Base-by-base conservation (phyloP, 2,329 filamentous ascomycete genomes). In the Gyromitra esculenta region DNA sequence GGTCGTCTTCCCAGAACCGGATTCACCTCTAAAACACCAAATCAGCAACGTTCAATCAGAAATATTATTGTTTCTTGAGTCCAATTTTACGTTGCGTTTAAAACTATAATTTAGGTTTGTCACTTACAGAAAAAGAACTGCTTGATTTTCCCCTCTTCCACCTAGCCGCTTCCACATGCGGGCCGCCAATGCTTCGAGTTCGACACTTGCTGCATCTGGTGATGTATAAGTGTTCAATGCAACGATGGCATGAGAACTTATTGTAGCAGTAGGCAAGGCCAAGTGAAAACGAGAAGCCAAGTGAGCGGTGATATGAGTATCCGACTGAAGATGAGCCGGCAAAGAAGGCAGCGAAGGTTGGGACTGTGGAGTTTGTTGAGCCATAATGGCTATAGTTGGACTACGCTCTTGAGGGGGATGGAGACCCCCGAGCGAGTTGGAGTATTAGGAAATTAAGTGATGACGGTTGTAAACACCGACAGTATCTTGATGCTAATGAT, bases 201-300 rank as follows among this genome's bases (percentile, higher is more conserved):
- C 80, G 43, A 93, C 94, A 82, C 94, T 94, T 73, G 91, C 94
- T 88, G 94, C 93, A 70, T 91, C 88, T 0, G 95, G 95, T 9
- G 93, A 92, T 9, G 93, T 95, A 83, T 97, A 98, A 21, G 94
- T 99, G 86, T 99, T 99, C 79, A 99, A 87, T 67, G 92, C 92
- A 82, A 99, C 91, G 80, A 98, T 88, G 63, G 91, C 96, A 83
- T 98, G 94, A 0, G 94, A 97, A 0, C 94, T 97, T 18, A 99
- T 89, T 63, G 90, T 89, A 68, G 96, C 93, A 0, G 94, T 97
- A 8, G 96, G 94, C 75, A 96, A 86, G 69, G 92, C 92, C 68
- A 96, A 92, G 85, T 99, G 96, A 84, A 97, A 99, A 69, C 95
- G 93, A 83, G 89, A 93, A 81, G 92, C 93, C 78, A 96, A 88